Base-by-base conservation (phyloP, 2,329 filamentous ascomycete genomes). In the Ascocoryne sarcoides region DNA sequence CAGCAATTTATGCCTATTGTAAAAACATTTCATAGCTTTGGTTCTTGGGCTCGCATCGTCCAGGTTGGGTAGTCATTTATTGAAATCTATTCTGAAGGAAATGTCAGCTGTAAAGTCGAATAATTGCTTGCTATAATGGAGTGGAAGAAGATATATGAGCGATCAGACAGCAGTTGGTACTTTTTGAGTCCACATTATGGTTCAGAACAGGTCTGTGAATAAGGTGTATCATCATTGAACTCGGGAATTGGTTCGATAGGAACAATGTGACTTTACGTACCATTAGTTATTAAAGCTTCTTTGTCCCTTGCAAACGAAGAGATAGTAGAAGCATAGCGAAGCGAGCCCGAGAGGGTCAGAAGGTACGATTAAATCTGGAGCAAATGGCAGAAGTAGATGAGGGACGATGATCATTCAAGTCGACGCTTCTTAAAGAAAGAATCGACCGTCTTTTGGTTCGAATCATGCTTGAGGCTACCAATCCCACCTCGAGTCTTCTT, bases 191-290 rank as follows among this genome's bases (percentile, higher is more conserved):
- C 71, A 83, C 80, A 85, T 70, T 12, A 51, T 56, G 60, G 64
- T 82, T 86, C 79, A 72, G 82, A 82, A 82, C 82, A 87, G 82
- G 82, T 87, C 82, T 86, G 81, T 86, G 82, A 82, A 75, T 67
- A 66, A 72, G 66, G 58, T 66, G 62, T 73, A 67, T 86, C 79
- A 83, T 85, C 83, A 85, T 76, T 59, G 68, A 71, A 55, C 40
- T 39, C 31, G 21, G 39, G 32, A 33, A 44, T 39, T 35, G 36
- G 42, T 39, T 34, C 18, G 37, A 48, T 40, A 46, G 45, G 43
- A 46, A 41, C 46, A 36, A 51, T 41, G 42, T 44, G 43, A 43
- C 44, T 44, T 14, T 42, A 49, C 66, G 46, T 68, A 74, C 69
- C 65, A 57, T 59, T 37, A 17, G 39, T 37, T 23, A 26, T 26